Evolutionary conservation across 2,329 filamentous ascomycete species (phyloP).

Genomic region (Fusarium sp.): DNA sequence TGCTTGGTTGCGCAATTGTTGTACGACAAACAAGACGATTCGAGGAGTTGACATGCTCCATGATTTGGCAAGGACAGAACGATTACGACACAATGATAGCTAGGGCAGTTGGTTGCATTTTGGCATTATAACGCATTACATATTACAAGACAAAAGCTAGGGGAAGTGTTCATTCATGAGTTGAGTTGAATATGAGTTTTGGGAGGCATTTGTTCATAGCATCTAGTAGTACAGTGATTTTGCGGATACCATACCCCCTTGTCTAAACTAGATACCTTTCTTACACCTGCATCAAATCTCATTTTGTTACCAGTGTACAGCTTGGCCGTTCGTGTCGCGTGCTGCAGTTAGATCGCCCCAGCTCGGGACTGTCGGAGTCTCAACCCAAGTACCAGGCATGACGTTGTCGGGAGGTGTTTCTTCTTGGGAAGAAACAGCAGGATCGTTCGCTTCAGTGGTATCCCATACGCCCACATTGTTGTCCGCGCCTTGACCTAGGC

Average conservation of each 20-base stretch:
- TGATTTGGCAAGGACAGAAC: conserved; percentile 37
- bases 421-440: conserved; percentile 14
- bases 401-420: conserved; percentile 42
- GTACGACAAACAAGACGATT: conserved; percentile 19
- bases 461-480: conserved; percentile 39
- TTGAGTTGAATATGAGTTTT: conserved; percentile 19
- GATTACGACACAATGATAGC: conserved; percentile 23
- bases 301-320: conserved; percentile 27
- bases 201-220: conserved; percentile 28
- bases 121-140: conserved; percentile 14
- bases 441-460: conserved; percentile 10
- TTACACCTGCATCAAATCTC: conserved; percentile 18
- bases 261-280: conserved; percentile 37
- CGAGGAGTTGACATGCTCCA: conserved; percentile 23
- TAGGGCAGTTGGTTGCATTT: conserved; percentile 29
- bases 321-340: conserved; percentile 51
- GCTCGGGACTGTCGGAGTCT: conserved; percentile 12
- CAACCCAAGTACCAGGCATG: conserved; percentile 55
- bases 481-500: conserved; percentile 30
- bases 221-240: conserved; percentile 36
- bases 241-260: conserved; percentile 39
- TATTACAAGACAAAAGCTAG: conserved; percentile 14
- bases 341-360: conserved; percentile 55
- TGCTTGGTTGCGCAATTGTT: conserved; percentile 24
- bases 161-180: conserved; percentile 9